A percentile compares a stretch with the other conserved stretches of the same genome.
phyloP scores from a whole-genome alignment of 2,329 filamentous ascomycete species.

The Pseudohalonectria lignicola region DNA sequence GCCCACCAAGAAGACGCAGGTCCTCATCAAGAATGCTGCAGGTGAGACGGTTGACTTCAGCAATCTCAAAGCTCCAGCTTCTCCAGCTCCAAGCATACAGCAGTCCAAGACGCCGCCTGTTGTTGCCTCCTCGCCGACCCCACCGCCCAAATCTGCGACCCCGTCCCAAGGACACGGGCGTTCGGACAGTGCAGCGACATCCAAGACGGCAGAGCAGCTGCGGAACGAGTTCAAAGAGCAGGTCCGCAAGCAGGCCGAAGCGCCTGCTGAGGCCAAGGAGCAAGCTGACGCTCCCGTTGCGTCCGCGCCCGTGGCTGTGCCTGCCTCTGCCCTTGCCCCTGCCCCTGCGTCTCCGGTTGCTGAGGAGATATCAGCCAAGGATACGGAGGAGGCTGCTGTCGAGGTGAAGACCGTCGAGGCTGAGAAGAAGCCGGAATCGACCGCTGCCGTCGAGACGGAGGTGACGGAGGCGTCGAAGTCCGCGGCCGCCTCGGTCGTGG shows the following conservation, averaged over 20 bases:
- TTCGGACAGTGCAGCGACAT: constrained; percentile 54
- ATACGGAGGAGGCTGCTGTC: no score
- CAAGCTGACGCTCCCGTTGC: constrained; percentile 4
- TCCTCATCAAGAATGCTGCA: constrained; percentile 74
- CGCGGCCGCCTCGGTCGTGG: not conserved
- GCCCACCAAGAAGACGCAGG: constrained; percentile 58
- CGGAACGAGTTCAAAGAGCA: constrained; percentile 74
- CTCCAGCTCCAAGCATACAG: constrained; percentile 42
- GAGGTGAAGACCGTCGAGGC: constrained; percentile 12
- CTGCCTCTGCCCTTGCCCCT: not conserved
- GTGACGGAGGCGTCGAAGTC: constrained; percentile 1
- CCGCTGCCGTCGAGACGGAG: constrained; percentile 1
- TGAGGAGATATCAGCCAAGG: not conserved
- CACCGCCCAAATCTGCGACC: constrained; percentile 65
- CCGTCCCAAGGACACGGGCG: constrained; percentile 51
- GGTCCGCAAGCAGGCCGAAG: constrained; percentile 40
- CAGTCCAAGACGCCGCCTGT: constrained; percentile 56
- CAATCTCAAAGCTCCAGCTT: constrained; percentile 45
- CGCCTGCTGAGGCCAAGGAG: constrained; percentile 14
- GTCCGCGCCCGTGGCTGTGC: not conserved
- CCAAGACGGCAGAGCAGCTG: constrained; percentile 72
- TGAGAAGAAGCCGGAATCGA: constrained; percentile 18
- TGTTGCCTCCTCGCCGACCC: constrained; percentile 65
- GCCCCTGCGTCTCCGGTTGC: not conserved
- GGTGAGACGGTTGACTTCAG: constrained; percentile 68